phyloP scores from a whole-genome alignment of 23 red algal species.

The Pyropia haitanensis region DNA sequence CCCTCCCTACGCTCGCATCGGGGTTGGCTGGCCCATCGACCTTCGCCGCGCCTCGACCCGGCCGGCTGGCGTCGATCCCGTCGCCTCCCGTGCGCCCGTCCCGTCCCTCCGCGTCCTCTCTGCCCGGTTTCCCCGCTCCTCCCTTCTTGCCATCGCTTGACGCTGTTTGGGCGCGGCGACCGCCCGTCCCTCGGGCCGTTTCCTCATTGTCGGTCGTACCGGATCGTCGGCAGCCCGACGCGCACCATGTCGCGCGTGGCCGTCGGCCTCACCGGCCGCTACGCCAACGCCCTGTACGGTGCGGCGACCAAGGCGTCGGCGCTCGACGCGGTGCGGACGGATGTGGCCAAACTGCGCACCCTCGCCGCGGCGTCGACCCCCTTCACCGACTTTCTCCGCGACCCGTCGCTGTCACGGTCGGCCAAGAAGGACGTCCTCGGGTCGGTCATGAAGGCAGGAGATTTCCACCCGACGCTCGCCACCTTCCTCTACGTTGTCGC shows the following conservation, averaged over 20 bases:
- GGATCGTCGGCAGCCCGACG: too few species aligned
- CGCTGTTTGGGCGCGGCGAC: too few species aligned
- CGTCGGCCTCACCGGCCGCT: conserved; percentile 42
- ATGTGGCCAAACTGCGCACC: conserved; percentile 42
- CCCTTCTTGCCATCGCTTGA: too few species aligned
- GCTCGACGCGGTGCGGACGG: conserved; percentile 32
- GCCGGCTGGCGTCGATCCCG: too few species aligned
- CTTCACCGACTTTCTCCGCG: conserved; percentile 42
- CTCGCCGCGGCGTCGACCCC: conserved; percentile 6
- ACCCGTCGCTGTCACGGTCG: conserved; percentile 61
- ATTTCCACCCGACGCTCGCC: conserved; percentile 23
- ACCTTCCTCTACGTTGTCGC: conserved; percentile 62
- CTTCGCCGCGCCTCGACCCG: too few species aligned
- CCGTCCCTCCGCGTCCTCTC: too few species aligned
- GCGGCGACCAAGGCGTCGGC: conserved; percentile 41
- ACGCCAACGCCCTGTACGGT: conserved; percentile 52
- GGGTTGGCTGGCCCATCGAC: too few species aligned
- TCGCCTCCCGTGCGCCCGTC: too few species aligned
- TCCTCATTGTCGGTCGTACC: too few species aligned
- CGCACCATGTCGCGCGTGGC: background rate
- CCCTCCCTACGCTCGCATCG: too few species aligned
- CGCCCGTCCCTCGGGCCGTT: too few species aligned
- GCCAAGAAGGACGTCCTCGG: conserved; percentile 34
- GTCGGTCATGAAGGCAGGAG: conserved; percentile 24
- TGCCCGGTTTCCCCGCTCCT: too few species aligned